phyloP scores from a whole-genome alignment of 2,329 filamentous ascomycete genomes.

The Neonectria hederae region DNA sequence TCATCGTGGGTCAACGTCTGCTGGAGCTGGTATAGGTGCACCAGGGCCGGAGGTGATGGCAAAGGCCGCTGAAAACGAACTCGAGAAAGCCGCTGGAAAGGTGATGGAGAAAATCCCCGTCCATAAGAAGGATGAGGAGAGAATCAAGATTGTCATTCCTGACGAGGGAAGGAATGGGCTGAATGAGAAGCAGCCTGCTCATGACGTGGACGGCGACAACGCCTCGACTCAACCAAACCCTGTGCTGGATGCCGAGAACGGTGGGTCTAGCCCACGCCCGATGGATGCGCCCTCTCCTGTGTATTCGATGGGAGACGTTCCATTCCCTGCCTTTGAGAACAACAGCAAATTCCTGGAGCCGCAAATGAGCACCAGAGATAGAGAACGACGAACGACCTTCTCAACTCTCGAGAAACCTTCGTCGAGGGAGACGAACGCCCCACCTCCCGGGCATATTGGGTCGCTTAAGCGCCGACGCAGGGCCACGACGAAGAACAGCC shows the following conservation, averaged over 20 bases:
- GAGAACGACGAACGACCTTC: conserved; percentile 66
- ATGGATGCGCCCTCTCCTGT: conserved; percentile 54
- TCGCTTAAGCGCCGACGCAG: conserved; percentile 72
- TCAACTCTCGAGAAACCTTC: conserved; percentile 61
- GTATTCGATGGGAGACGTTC: conserved; percentile 53
- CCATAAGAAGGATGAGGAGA: conserved; percentile 39
- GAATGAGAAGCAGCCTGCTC: conserved; percentile 55
- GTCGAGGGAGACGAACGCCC: conserved; percentile 46
- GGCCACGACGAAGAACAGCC: conserved; percentile 75
- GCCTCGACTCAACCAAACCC: conserved; percentile 26
- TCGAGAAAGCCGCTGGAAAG: conserved; percentile 49
- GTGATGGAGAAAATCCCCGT: conserved; percentile 40
- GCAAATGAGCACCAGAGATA: conserved; percentile 49
- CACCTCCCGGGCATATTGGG: conserved; percentile 50
- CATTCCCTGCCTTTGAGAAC: conserved; percentile 60
- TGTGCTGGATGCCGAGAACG: conserved; percentile 41
- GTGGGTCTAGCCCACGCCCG: conserved; percentile 32
- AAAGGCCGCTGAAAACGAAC: conserved; percentile 46
- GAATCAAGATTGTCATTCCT: conserved; percentile 46
- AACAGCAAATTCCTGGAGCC: conserved; percentile 47
- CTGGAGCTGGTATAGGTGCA: conserved; percentile 54
- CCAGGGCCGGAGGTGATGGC: conserved; percentile 53
- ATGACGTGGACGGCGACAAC: conserved; percentile 33
- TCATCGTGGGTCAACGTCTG: conserved; percentile 45
- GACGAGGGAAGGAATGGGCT: conserved; percentile 42